Percentiles rank a stretch among this genome's conserved stretches.
These are phyloP conservation scores for Xanthoconium stramineum DNA, from an alignment of 768 basidiomycete species.

Conservation along the genomic window DNA sequence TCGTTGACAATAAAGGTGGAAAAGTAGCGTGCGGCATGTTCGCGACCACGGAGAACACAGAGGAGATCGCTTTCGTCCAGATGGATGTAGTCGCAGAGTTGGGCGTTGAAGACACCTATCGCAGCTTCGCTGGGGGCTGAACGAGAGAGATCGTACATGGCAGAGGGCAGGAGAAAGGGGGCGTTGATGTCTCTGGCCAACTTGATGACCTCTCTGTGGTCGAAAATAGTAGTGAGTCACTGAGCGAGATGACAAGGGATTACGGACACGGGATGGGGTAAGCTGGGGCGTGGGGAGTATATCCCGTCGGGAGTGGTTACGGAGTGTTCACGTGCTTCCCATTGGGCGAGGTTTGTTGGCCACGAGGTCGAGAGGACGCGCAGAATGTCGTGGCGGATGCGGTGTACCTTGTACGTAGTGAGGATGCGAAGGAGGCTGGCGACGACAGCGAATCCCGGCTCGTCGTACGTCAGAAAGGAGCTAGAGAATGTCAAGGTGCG, in stretches of 20 bases:
- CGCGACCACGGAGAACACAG: constrained; percentile 62
- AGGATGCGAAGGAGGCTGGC: constrained; percentile 59
- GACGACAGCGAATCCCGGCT: constrained; percentile 48
- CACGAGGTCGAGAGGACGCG: constrained; percentile 50
- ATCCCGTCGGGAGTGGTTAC: constrained; percentile 47
- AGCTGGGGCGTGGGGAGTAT: constrained; percentile 51
- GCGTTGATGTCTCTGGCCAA: constrained; percentile 57
- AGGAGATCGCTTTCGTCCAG: constrained; percentile 53
- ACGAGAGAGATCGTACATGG: constrained; percentile 79
- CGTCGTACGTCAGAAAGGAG: constrained; percentile 45
- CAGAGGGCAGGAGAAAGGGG: constrained; percentile 62
- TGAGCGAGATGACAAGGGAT: not conserved
- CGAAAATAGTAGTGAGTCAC: constrained; percentile 5
- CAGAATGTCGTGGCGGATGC: constrained; percentile 56
- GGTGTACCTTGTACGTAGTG: constrained; percentile 60
- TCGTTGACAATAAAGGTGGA: constrained; percentile 76
- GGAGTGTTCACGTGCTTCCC: constrained; percentile 66
- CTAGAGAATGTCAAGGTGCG: constrained; percentile 30
- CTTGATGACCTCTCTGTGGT: constrained; percentile 58
- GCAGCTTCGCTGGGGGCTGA: constrained; percentile 59
- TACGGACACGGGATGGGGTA: constrained; percentile 70
- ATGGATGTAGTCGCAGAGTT: constrained; percentile 38
- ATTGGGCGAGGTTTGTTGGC: constrained; percentile 59
- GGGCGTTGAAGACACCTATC: constrained; percentile 43
- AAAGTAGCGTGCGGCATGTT: constrained; percentile 69